Conservation (phyloP, 2,329 filamentous ascomycete genomes). For the Sporothrix phasma region DNA sequence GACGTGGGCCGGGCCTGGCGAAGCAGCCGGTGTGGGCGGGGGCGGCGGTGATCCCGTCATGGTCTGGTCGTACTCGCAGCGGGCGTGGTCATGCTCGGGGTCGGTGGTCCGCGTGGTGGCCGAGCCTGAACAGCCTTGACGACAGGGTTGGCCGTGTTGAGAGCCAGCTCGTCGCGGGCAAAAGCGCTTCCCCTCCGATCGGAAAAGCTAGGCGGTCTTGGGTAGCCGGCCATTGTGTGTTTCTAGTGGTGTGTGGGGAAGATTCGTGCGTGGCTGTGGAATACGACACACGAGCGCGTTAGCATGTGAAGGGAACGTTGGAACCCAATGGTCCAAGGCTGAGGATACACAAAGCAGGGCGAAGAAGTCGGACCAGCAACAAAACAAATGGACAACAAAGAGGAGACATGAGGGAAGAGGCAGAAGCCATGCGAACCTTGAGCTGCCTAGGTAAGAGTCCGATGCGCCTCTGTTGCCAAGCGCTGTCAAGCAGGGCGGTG, state of each 20-base stretch:
- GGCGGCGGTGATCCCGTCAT: constrained; percentile 52
- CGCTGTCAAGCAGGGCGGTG: neutral
- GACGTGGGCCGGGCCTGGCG: constrained; percentile 50
- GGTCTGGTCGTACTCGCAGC: constrained; percentile 54
- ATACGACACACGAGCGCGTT: constrained; percentile 1
- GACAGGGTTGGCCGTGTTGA: constrained; percentile 35
- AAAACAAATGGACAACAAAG: neutral
- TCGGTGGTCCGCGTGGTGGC: constrained; percentile 49
- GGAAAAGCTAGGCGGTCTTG: constrained; percentile 48
- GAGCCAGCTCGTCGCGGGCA: constrained; percentile 44
- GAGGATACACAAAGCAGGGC: neutral
- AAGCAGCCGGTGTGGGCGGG: constrained; percentile 55
- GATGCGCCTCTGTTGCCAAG: neutral
- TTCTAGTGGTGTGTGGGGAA: neutral
- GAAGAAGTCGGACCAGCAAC: neutral
- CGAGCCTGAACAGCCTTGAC: constrained; percentile 43
- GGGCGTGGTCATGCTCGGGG: constrained; percentile 55
- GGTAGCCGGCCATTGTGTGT: constrained; percentile 31
- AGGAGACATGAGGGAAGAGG: neutral
- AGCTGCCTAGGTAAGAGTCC: neutral
- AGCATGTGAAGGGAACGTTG: neutral
- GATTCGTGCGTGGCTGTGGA: neutral
- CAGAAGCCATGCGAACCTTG: neutral
- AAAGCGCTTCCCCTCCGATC: constrained; percentile 50
- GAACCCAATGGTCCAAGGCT: neutral